Base-by-base conservation (phyloP, 441 rosid genomes). In the Pelargonium cotyledonis region DNA sequence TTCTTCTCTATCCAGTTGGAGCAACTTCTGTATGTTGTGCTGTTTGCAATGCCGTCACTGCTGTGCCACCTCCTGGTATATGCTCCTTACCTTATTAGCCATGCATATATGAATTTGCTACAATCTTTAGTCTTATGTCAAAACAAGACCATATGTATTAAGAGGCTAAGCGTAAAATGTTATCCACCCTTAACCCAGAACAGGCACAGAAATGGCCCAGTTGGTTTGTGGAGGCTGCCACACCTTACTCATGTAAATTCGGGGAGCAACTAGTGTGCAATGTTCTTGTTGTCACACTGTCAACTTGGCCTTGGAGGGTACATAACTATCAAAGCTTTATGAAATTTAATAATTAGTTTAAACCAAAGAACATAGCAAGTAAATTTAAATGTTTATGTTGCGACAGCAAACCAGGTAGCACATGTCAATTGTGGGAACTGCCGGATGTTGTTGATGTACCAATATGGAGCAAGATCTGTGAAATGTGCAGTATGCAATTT, bases 201-300 rank as follows among this genome's bases (percentile, higher is more conserved):
- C 83, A 95, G 99, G 99, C 68, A 95, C 98, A 4, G 98, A 92
- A 81, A 95, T 89, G 96, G 98, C 98, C 6, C 98, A 95, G 81
- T 71, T 95, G 87, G 95, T 92, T 26, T 95, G 99, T 62, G 98
- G 95, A 83, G 99, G 97, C 55, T 95, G 99, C 77, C 97, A 95
- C 80, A 92, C 99, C 68, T 80, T 92, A 70, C 82, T 95, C 21
- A 92, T 95, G 98, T 92, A 92, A 84, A 88, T 95, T 70, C 91
- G 99, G 1, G 99, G 98, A 72, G 99, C 99, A 65, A 90, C 98
- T 40, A 95, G 98, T 64, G 99, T 95, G 65, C 99, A 90, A 61
- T 95, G 99, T 80, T 87, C 99, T 49, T 95, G 98, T 68, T 95
- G 99, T 76, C 95, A 92, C 88, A 90, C 97, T 0, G 91, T 95